These are phyloP conservation scores for Sphaerostilbella broomeana DNA, from an alignment of 2,329 filamentous ascomycete genomes.

Conservation along the genomic window DNA sequence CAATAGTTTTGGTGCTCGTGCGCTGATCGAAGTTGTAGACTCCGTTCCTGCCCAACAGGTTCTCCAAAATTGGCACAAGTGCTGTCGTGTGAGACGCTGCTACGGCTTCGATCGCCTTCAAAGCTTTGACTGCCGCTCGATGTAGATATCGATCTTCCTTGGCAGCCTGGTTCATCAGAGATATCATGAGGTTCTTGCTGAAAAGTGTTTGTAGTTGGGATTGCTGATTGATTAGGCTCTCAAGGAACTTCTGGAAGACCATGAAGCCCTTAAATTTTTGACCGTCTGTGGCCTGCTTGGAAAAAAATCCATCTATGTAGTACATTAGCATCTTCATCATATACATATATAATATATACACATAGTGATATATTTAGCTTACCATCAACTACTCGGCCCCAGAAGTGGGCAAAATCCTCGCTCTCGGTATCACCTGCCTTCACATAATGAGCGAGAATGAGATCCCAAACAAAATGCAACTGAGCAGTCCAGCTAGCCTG, in stretches of 20 bases:
- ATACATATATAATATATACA: neutral
- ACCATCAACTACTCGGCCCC: constrained; percentile 83
- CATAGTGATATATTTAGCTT: constrained; percentile 35
- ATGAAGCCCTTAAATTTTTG: constrained; percentile 91
- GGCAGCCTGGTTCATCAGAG: constrained; percentile 74
- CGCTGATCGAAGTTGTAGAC: constrained; percentile 76
- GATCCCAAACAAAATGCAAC: constrained; percentile 81
- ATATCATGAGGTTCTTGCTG: constrained; percentile 74
- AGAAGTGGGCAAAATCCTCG: constrained; percentile 66
- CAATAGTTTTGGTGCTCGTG: constrained; percentile 79
- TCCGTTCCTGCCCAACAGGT: constrained; percentile 64
- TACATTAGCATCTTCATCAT: constrained; percentile 18
- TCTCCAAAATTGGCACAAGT: constrained; percentile 54
- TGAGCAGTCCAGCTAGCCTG: constrained; percentile 73
- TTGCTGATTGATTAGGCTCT: constrained; percentile 40
- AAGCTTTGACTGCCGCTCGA: constrained; percentile 66
- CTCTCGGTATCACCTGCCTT: constrained; percentile 30
- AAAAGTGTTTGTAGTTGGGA: constrained; percentile 57
- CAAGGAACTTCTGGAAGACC: constrained; percentile 71
- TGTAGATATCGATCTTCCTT: constrained; percentile 74
- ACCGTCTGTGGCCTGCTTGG: constrained; percentile 72
- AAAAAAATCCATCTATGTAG: constrained; percentile 72
- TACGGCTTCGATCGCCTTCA: constrained; percentile 63
- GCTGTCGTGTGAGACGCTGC: constrained; percentile 55
- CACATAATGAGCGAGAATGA: constrained; percentile 57